Evolutionary conservation across 257 asterid genomes (phyloP), one percentile per base, ranked within the genome.

Genomic region (Thymus mandschuricus): DNA sequence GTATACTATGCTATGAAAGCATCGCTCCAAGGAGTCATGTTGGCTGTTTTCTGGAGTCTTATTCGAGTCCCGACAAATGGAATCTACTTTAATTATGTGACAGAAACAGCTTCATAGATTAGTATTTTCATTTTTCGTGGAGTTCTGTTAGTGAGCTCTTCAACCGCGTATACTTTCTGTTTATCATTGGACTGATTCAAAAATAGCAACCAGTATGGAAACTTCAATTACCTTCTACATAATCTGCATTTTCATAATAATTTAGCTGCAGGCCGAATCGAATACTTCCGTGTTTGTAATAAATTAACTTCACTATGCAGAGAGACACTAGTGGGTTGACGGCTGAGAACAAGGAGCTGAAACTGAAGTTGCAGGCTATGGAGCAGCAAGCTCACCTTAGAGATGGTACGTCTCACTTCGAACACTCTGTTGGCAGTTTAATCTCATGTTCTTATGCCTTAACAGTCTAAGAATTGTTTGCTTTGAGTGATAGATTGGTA

Each of bases 311-410:
- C 64, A 33, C 21, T 45, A 38, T 76, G 82, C 91, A 93, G 98
- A 86, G 92, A 73, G 97, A 93, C 81, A 93, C 97, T 11, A 61
- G 71, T 59, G 96, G 87, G 6, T 75, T 91, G 82, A 87, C 96
- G 60, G 15, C 74, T 61, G 97, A 93, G 86, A 93, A 93, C 90
- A 93, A 89, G 82, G 96, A 93, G 81, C 97, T 93, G 73, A 86
- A 84, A 76, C 77, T 91, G 73, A 95, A 90, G 75, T 73, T 93
- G 76, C 88, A 93, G 73, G 92, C 98, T 51, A 63, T 91, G 82
- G 98, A 91, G 78, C 92, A 93, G 73, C 96, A 89, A 82, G 96
- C 98, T 29, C 97, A 89, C 80, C 98, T 93, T 66, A 85, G 92
- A 81, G 98, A 93, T 73, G 98, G 98, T 93, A 90, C 21, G 81